Evolutionary conservation across 2,329 filamentous ascomycete genomes (phyloP), one percentile per base, ranked within the genome.

Genomic region (Pseudopithomyces chartarum): DNA sequence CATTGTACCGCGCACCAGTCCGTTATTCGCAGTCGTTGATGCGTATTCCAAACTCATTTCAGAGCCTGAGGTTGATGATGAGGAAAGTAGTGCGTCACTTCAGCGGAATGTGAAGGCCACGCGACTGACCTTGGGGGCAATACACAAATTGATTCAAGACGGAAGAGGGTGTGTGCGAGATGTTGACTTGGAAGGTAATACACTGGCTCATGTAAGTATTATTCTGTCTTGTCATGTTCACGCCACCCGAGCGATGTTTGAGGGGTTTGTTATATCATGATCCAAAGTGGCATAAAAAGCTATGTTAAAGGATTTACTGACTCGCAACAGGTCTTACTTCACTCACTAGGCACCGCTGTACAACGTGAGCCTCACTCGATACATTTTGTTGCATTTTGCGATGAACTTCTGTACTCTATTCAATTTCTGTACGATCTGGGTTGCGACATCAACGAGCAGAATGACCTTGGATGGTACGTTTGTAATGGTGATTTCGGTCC

Each of bases 201-300:
- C 45, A 10, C 7, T 33, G 19, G 23, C 22, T 50, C 47, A 50
- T 50, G 47, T 50, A 50, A 40, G 47, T 50, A 13, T 36, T 3
- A 36, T 5, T 29, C 26, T 29, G 8, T 29, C n/a, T n/a, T n/a
- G n/a, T n/a, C n/a, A n/a, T n/a, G n/a, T n/a, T n/a, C n/a, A n/a
- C n/a, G n/a, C n/a, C n/a, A n/a, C n/a, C n/a, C n/a, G n/a, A n/a
- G n/a, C n/a, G n/a, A n/a, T n/a, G n/a, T n/a, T n/a, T n/a, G n/a
- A n/a, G n/a, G n/a, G n/a, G n/a, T n/a, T n/a, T n/a, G n/a, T n/a
- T n/a, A n/a, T n/a, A n/a, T n/a, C n/a, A n/a, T n/a, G n/a, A n/a
- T n/a, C 34, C 11, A 36, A 5, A n/a, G 34, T 36, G 34, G 11
- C 12, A 36, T 13, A 36, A 36, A 13, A 6, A 4, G 4, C 26